Evolutionary conservation across 2,329 filamentous ascomycete species (phyloP).

Genomic region (Lachnellula hyalina): DNA sequence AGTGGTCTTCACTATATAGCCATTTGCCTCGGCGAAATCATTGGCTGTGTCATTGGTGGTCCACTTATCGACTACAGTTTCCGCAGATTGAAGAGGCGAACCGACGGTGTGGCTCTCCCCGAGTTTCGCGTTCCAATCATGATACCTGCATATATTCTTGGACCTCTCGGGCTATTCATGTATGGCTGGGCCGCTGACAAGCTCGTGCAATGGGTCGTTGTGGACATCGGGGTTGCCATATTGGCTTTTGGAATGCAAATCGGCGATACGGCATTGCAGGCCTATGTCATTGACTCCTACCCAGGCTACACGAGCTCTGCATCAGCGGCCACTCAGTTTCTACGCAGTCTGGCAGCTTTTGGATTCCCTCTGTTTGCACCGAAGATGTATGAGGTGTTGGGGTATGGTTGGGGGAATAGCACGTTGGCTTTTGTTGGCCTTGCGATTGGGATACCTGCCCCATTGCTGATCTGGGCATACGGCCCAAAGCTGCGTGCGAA

Average conservation of each 20-base stretch:
- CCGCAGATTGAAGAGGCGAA: slow-evolving; percentile 1
- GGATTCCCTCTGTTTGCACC: slow-evolving; percentile 31
- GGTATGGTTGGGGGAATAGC: slow-evolving; percentile 32
- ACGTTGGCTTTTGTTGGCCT: slow-evolving; percentile 38
- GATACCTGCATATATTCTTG: slow-evolving; percentile 44
- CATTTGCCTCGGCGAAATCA: slow-evolving; percentile 37
- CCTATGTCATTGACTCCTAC: slow-evolving; percentile 49
- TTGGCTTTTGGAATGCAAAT: slow-evolving; percentile 41
- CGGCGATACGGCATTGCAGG: slow-evolving; percentile 20
- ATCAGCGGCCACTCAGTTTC: slow-evolving; percentile 34
- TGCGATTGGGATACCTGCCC: slow-evolving; percentile 42
- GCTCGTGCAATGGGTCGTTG: slow-evolving; percentile 46
- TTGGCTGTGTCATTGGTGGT: slow-evolving; percentile 29
- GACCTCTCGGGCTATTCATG: slow-evolving; percentile 49
- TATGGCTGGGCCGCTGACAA: slow-evolving; percentile 53
- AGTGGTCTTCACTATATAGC: slow-evolving; percentile 51
- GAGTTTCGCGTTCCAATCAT: slow-evolving; percentile 59
- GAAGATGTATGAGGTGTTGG: slow-evolving; percentile 29
- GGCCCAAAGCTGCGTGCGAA: slow-evolving; percentile 29
- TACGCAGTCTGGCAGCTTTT: slow-evolving; percentile 21
- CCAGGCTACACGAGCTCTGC: slow-evolving; percentile 28
- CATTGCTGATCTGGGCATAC: slow-evolving; percentile 37
- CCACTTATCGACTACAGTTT: slow-evolving; percentile 26
- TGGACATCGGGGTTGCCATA: slow-evolving; percentile 47
- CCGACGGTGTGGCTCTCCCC: slow-evolving; percentile 52